Percentiles rank a stretch among this genome's conserved stretches.
Evolutionary conservation across 805 yeast genomes (phyloP).

Genomic region (Brettanomyces naardenensis): DNA sequence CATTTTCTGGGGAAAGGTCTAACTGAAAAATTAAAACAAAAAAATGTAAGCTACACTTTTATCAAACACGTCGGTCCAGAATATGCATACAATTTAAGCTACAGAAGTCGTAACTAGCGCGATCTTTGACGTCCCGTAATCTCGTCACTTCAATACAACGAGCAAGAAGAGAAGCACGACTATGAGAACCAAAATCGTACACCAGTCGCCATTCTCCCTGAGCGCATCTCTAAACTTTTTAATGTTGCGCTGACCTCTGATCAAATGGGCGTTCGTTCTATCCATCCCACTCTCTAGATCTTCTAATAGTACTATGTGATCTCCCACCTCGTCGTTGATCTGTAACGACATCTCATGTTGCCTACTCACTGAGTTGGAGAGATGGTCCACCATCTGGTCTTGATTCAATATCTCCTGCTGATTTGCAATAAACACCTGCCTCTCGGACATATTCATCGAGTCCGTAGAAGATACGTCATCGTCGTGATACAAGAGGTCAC

Average conservation of each 20-base stretch:
- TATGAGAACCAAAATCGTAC: constrained; percentile 34
- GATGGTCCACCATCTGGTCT: constrained; percentile 32
- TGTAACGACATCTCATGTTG: constrained; percentile 37
- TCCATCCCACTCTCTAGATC: constrained; percentile 44
- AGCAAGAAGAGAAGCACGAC: constrained; percentile 37
- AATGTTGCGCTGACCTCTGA: constrained; percentile 33
- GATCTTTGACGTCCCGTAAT: too few relatives aligned
- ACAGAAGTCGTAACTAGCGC: too few relatives aligned
- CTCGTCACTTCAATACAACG: constrained; percentile 27
- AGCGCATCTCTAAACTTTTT: constrained; percentile 31
- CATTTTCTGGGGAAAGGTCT: too few relatives aligned
- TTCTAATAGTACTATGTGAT: constrained; percentile 39
- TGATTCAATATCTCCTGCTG: constrained; percentile 41
- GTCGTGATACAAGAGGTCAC: background rate
- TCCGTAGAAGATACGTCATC: constrained; percentile 2
- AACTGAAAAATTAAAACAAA: too few relatives aligned
- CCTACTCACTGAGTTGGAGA: constrained; percentile 35
- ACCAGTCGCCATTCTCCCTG: constrained; percentile 42
- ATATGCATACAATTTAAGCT: too few relatives aligned
- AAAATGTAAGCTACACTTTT: too few relatives aligned
- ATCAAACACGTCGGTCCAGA: too few relatives aligned
- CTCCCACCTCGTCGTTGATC: constrained; percentile 39
- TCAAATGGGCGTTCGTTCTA: constrained; percentile 31
- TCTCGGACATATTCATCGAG: constrained; percentile 18
- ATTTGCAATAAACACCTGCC: constrained; percentile 27